Conservation (phyloP, 148 eudicot species). For the Silene conica region DNA sequence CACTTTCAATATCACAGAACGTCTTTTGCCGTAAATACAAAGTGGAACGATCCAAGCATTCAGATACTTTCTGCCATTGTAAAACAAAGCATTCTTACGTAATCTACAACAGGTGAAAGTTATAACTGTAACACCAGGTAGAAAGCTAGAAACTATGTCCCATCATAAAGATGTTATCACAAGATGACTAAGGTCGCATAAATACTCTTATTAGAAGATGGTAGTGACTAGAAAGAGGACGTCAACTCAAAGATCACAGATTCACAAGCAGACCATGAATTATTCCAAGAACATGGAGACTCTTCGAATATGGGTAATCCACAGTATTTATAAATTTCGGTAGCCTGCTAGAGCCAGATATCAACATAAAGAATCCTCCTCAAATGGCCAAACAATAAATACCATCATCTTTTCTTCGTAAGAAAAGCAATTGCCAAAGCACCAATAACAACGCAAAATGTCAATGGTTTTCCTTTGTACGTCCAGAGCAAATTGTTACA, state of each 20-base stretch:
- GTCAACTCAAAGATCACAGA: not conserved
- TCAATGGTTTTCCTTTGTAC: no score
- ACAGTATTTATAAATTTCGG: no score
- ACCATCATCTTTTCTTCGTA: no score
- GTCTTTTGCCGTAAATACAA: constrained; percentile 48
- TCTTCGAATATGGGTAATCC: no score
- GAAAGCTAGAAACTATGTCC: not conserved
- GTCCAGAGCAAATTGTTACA: no score
- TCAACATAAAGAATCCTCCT: no score
- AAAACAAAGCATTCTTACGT: constrained; percentile 2
- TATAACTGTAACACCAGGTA: not conserved
- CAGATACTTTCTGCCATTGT: constrained; percentile 62
- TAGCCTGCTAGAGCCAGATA: no score
- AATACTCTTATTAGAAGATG: not conserved
- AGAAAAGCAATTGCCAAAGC: no score
- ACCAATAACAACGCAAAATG: no score
- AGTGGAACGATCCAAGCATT: constrained; percentile 58
- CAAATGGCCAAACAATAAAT: no score
- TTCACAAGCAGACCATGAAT: not conserved
- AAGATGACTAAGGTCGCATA: not conserved
- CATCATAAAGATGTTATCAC: not conserved
- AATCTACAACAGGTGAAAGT: not conserved
- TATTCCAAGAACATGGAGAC: no score
- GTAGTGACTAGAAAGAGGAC: not conserved
- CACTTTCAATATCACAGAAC: constrained; percentile 42